Percentiles rank a stretch among this genome's conserved stretches.
Evolutionary conservation across 106 monocot species (phyloP).

Genomic region (Ottelia alismoides): DNA sequence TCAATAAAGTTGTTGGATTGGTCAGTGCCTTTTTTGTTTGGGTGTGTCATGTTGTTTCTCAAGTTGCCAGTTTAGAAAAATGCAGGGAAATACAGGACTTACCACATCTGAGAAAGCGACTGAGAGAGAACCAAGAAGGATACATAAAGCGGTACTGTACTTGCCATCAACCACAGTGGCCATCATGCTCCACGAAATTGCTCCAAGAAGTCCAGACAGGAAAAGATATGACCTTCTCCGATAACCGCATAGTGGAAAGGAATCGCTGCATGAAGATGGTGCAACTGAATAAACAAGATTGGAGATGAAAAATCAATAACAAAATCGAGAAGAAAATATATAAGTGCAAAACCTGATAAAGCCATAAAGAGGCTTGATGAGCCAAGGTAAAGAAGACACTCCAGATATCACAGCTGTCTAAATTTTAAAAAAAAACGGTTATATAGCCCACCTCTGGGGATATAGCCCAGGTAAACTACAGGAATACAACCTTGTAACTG

Average conservation of each 20-base stretch:
- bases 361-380: constrained; percentile 95
- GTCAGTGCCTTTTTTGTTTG: no score
- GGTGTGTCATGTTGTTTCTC: no score
- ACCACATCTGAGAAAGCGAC: constrained; percentile 99
- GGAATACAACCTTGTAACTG: no score
- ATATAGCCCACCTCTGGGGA: no score
- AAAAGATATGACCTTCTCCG: constrained; percentile 94
- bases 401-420: constrained; percentile 97
- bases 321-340: no score
- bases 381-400: constrained; percentile 85
- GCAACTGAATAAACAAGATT: no score
- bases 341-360: constrained; percentile 65
- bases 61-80: no score
- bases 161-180: constrained; percentile 82
- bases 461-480: no score
- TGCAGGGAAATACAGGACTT: no score
- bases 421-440: no score
- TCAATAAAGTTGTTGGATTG: no score
- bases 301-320: no score
- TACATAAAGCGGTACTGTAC: constrained; percentile 64
- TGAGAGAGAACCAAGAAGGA: constrained; percentile 91
- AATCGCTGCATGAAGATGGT: constrained; percentile 94
- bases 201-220: constrained; percentile 87
- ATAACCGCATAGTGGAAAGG: constrained; percentile 92
- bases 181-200: constrained; percentile 95